Evolutionary conservation across 2,329 filamentous ascomycete genomes (phyloP), one percentile per base, ranked within the genome.

Genomic region (Zymoseptoria passerinii): DNA sequence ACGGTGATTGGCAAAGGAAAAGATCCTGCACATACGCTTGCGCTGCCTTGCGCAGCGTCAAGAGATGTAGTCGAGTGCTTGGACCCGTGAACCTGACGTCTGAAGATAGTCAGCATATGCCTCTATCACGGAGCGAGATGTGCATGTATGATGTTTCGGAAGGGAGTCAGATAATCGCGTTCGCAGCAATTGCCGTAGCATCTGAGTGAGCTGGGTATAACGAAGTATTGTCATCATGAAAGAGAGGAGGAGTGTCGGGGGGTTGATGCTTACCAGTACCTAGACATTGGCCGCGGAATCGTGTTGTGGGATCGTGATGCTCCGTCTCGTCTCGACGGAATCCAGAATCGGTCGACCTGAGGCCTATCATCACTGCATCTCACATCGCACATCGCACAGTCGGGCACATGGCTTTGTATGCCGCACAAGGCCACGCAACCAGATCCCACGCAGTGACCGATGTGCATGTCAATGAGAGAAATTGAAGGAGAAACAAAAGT

Each of bases 161-260:
- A 28, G 50, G 23, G 2, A 52, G 23, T 52, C 50, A 52, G 50
- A 52, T 52, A 52, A 44, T 40, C 50, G 54, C 55, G 44, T 56
- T 59, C 53, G 54, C 57, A 59, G 54, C 50, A 56, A 56, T 20
- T 56, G 56, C 56, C 40, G 23, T 54, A 52, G 56, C 56, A 58
- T 58, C 52, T 58, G 56, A 58, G 56, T 58, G 56, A 58, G 56
- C 56, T 58, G 56, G 56, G 56, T 58, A 52, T 44, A 58, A 58
- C 56, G 56, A 54, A 50, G 48, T 50, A 48, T 58, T 58, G 44
- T 58, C 56, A 54, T 58, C 56, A 53, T 35, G 28, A 18, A 53
- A 54, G 44, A 2, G 44, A 27, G 5, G 35, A 20, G 20, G 44
- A 10, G 20, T 51, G 20, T 50, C 40, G 49, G 35, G 50, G 10